phyloP scores from a whole-genome alignment of 1,139 yeast species.

The Debaryomycetaceae sp. region DNA sequence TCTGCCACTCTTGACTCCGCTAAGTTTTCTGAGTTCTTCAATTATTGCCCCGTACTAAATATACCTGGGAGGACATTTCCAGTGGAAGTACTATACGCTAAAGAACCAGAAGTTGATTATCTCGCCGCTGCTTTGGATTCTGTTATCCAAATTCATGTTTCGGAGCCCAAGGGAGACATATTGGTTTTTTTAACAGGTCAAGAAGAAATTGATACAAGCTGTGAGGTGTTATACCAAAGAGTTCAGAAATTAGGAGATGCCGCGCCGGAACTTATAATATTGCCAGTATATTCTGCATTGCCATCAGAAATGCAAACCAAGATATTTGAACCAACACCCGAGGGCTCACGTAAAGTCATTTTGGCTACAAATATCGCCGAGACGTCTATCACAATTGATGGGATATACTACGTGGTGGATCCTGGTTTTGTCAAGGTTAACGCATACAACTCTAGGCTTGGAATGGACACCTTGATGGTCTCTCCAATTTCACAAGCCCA shows the following conservation, averaged over 20 bases:
- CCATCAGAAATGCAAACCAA: constrained; percentile 72
- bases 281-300: constrained; percentile 84
- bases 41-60: constrained; percentile 71
- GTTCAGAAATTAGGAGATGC: constrained; percentile 63
- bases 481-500: constrained; percentile 80
- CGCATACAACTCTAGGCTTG: constrained; percentile 70
- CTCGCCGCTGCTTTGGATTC: constrained; percentile 78
- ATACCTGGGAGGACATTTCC: constrained; percentile 92
- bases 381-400: constrained; percentile 78
- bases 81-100: constrained; percentile 74
- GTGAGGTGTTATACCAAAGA: constrained; percentile 68
- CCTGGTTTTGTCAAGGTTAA: constrained; percentile 80
- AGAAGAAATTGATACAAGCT: constrained; percentile 89
- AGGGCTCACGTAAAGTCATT: constrained; percentile 67
- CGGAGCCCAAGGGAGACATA: constrained; percentile 79
- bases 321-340: constrained; percentile 74
- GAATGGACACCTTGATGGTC: constrained; percentile 73
- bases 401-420: constrained; percentile 71
- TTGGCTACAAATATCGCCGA: constrained; percentile 82
- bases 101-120: constrained; percentile 83
- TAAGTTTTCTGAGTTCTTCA: constrained; percentile 77
- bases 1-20: constrained; percentile 90
- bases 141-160: constrained; percentile 75
- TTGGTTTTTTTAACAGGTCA: constrained; percentile 87
- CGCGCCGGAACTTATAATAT: constrained; percentile 62